phyloP scores from a whole-genome alignment of 2,329 filamentous ascomycete genomes.

The Colletotrichum coccodes region DNA sequence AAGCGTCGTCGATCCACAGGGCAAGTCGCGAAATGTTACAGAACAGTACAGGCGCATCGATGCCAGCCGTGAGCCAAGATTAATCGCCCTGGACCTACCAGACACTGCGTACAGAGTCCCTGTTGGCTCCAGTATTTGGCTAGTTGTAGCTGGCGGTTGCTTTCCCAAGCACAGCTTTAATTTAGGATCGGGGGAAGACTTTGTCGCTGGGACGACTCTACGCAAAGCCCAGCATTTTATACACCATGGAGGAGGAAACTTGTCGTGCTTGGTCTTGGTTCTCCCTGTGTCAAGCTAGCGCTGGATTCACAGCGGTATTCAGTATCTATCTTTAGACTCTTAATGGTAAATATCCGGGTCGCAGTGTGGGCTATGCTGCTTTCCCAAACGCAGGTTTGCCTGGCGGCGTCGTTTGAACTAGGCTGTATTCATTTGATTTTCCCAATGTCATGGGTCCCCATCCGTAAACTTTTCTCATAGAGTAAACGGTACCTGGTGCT shows the following conservation, averaged over 20 bases:
- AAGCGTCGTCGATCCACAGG: conserved; percentile 36
- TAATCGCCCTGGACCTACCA: conserved; percentile 11
- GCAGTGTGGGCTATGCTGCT: no score
- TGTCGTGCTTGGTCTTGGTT: conserved; percentile 5
- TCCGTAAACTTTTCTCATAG: no score
- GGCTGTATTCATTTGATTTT: no score
- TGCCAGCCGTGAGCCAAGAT: background rate
- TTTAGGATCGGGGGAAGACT: conserved; percentile 35
- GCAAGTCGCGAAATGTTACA: conserved; percentile 37
- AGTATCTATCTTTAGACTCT: no score
- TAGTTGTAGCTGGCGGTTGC: conserved; percentile 37
- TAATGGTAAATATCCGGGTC: no score
- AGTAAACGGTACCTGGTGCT: no score
- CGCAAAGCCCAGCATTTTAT: conserved; percentile 30
- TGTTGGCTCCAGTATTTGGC: conserved; percentile 35
- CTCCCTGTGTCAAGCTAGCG: background rate
- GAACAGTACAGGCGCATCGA: conserved; percentile 36
- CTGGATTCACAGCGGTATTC: no score
- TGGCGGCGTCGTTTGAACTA: no score
- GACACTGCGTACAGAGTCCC: conserved; percentile 37
- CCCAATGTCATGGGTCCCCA: no score
- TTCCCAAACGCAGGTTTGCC: no score
- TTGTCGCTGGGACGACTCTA: conserved; percentile 29
- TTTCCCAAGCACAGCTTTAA: conserved; percentile 35
- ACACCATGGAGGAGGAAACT: background rate